These are phyloP conservation scores for Scheffersomyces amazonensis DNA, from an alignment of 805 yeast species.

Conservation along the genomic window DNA sequence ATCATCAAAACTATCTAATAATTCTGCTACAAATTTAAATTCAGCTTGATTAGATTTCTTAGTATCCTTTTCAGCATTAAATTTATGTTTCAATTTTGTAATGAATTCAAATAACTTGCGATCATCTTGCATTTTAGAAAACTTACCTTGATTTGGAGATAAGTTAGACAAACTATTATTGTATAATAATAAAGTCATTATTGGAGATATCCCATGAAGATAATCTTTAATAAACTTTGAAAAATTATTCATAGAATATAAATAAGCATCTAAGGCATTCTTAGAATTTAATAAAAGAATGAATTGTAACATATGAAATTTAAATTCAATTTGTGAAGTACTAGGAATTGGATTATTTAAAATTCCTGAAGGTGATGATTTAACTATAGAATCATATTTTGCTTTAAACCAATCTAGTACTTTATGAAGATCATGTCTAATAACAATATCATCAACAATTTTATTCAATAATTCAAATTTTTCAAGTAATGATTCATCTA, in stretches of 20 bases:
- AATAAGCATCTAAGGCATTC: constrained; percentile 28
- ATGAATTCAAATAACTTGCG: constrained; percentile 18
- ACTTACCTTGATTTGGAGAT: constrained; percentile 9
- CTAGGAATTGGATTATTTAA: constrained; percentile 1
- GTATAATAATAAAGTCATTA: constrained; percentile 29
- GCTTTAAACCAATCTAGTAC: constrained; percentile 33
- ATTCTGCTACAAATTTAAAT: constrained; percentile 27
- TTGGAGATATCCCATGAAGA: constrained; percentile 30
- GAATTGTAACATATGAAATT: constrained; percentile 39
- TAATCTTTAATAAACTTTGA: constrained; percentile 28
- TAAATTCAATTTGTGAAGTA: constrained; percentile 22
- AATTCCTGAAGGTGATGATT: neutral
- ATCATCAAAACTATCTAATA: constrained; percentile 26
- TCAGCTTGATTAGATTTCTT: constrained; percentile 15
- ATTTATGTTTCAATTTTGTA: constrained; percentile 21
- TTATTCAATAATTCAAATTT: constrained; percentile 26
- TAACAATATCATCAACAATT: constrained; percentile 32
- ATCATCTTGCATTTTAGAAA: constrained; percentile 15
- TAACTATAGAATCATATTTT: constrained; percentile 14
- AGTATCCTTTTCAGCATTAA: constrained; percentile 13
- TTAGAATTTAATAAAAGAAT: constrained; percentile 25
- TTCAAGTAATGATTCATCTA: constrained; percentile 20
- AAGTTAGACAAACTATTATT: constrained; percentile 5
- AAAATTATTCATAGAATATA: constrained; percentile 37
- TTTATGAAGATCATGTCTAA: constrained; percentile 26